Base-by-base conservation (phyloP, 805 yeast species). In the Maudiozyma saulgeensis region DNA sequence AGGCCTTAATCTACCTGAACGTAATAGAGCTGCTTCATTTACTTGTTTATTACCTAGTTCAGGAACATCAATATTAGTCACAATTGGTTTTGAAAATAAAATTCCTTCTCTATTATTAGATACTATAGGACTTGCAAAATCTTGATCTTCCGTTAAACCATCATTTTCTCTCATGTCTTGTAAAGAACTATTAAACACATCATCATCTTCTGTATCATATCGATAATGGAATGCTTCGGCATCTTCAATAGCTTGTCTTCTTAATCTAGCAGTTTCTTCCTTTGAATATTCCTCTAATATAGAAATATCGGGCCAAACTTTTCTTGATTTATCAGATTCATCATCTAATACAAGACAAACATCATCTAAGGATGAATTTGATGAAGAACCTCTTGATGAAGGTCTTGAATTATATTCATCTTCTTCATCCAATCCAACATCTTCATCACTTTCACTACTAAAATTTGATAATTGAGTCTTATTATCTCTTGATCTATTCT, bases 291-390 rank as follows among this genome's bases (percentile, higher is more conserved):
- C 96, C 54, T 82, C 83, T 54, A 91, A 69, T 0, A 86, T 79
- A 32, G 71, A 61, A 16, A 87, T 70, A 60, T 93, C 97, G 0
- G 98, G 99, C 98, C 98, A 91, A 18, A 56, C 51, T 28, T 62
- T 59, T 21, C 59, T 57, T 9, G 53, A 55, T n/a, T 49, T 53
- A 40, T 55, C 54, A 18, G 59, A 64, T 23, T 62, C 67, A 43
- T 77, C 79, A 53, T 83, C 89, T 38, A 89, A 73, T 0, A 96
- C 96, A 64, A 88, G 80, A 61, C 96, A 91, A 25, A 91, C 99
- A 67, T 91, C 99, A 62, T 84, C 90, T 51, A 91, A 68, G 1
- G 96, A 86, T 0, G 95, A 82, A 39, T 80, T 78, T 48, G 78
- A 80, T 1, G 73, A 65, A 7, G 69, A 60, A 35, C 71, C 60